Base-by-base conservation (phyloP, 2,329 filamentous ascomycete genomes). In the Cytospora piceicola region DNA sequence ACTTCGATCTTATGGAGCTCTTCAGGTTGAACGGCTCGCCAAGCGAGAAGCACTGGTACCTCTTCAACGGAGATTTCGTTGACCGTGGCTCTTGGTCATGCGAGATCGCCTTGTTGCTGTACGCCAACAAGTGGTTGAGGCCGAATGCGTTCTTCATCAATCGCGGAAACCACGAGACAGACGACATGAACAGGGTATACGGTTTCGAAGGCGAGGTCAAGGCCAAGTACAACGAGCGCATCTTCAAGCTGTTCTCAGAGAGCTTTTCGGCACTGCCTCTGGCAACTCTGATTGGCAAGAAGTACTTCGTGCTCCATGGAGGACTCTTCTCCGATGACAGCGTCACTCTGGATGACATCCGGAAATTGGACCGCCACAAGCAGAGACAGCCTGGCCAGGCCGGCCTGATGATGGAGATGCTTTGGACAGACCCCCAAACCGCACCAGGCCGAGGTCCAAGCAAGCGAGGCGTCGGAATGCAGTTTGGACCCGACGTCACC, bases 331-430 rank as follows among this genome's bases (percentile, higher is more conserved):
- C 94, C 1, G 91, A 98, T 75, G 95, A 99, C 79, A 95, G 92
- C 71, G 85, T 94, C 69, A 94, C 92, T 0, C 81, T 99, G 61
- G 92, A 98, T 71, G 94, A 99, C 75, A 96, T 99, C 71, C 88
- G 95, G 71, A 96, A 96, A 80, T 83, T 98, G 65, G 90, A 98
- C 79, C 85, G 94, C 70, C 94, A 97, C 80, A 88, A 87, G 76
- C 95, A 98, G 79, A 86, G 92, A 68, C 94, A 98, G 74, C 94
- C 95, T 3, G 95, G 95, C 36, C 95, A 99, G 77, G 82, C 91
- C 58, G 95, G 95, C 17, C 81, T 99, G 72, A 99, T 99, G 95
- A 99, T 99, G 95, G 95, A 99, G 80, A 99, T 99, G 95, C 86
- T 99, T 56, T 99, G 95, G 95, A 98, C 95, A 0, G 95, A 99